Evolutionary conservation across 2,329 filamentous ascomycete genomes (phyloP), one percentile per base, ranked within the genome.

Genomic region (Penicillium crustosum): DNA sequence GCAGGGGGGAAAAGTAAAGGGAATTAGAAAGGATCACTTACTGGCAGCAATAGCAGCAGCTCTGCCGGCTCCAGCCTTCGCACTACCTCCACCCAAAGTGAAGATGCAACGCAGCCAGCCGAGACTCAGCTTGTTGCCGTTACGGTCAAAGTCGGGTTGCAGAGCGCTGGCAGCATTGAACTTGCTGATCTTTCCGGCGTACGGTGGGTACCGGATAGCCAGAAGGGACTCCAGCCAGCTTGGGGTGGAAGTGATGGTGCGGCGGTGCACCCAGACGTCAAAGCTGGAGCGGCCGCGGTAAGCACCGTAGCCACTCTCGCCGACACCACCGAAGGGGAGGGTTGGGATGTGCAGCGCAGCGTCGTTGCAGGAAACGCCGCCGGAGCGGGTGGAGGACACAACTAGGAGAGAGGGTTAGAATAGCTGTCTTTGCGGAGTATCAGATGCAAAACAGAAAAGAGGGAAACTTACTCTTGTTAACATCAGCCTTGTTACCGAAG

Each of bases 401-500:
- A 90, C 85, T 86, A 36, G 33, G 35, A 36, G 8, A 15, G 17
- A 36, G 21, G 4, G 17, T 53, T 53, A 53, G 21, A 27, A 53
- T 43, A 6, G 4, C 19, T 21, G 12, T 45, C 29, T 13, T 25
- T 35, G 7, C 17, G 4, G n/a, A 1, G n/a, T 17, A 51, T 43
- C 15, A n/a, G 2, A 17, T 21, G 25, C 31, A 43, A 10, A 21
- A 19, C 6, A 17, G 12, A 15, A n/a, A 33, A 17, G 15, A n/a
- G 31, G 9, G 23, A 8, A 36, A 70, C 81, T 67, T 79, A 90
- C 89, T 81, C 72, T 89, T 89, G 31, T 89, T 81, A 45, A 88
- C 90, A 72, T 97, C 93, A 3, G 80, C 80, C 68, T 91, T 90
- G 61, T 82, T 89, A 54, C 93, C 93, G 75, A 97, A 97, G 6